These are phyloP conservation scores for Pontederia paniculata DNA, from an alignment of 176 grass and related monocot species.

Conservation along the genomic window DNA sequence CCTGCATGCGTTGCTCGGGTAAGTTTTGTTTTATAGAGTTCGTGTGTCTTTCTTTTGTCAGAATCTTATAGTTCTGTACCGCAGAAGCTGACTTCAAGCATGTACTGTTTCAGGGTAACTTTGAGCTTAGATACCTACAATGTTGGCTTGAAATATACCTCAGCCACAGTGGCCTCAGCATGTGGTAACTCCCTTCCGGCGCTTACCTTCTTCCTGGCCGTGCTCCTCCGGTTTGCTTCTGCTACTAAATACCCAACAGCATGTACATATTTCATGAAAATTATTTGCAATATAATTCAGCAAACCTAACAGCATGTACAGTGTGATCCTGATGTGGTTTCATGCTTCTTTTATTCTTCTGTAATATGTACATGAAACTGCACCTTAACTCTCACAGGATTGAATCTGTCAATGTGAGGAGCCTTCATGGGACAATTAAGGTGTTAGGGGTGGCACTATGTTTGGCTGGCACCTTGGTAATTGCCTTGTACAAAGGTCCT, in stretches of 20 bases:
- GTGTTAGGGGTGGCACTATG: slow-evolving; percentile 33
- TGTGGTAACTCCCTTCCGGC: slow-evolving; percentile 41
- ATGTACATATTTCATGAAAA: not conserved
- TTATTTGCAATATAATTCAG: too few species aligned
- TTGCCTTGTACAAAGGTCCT: slow-evolving; percentile 47
- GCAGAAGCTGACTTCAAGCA: not conserved
- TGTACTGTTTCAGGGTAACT: slow-evolving; percentile 33
- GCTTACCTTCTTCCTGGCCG: slow-evolving; percentile 37
- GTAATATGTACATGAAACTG: not conserved
- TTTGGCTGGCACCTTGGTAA: slow-evolving; percentile 29
- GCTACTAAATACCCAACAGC: not conserved
- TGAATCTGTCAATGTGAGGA: slow-evolving; percentile 39
- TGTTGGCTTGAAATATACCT: slow-evolving; percentile 51
- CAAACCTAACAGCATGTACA: not conserved
- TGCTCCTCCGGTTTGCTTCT: slow-evolving; percentile 8
- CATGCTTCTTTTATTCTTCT: not conserved
- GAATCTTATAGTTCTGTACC: not conserved
- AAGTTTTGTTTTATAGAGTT: not conserved
- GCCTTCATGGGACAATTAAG: slow-evolving; percentile 33
- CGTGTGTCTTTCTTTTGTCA: not conserved
- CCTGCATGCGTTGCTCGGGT: slow-evolving; percentile 11
- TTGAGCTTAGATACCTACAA: slow-evolving; percentile 38
- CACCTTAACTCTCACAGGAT: slow-evolving; percentile 17
- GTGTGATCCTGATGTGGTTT: not conserved
- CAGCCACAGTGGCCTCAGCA: slow-evolving; percentile 43